Conservation (phyloP, 2,329 filamentous ascomycete species). For the Alternaria consortialis region DNA sequence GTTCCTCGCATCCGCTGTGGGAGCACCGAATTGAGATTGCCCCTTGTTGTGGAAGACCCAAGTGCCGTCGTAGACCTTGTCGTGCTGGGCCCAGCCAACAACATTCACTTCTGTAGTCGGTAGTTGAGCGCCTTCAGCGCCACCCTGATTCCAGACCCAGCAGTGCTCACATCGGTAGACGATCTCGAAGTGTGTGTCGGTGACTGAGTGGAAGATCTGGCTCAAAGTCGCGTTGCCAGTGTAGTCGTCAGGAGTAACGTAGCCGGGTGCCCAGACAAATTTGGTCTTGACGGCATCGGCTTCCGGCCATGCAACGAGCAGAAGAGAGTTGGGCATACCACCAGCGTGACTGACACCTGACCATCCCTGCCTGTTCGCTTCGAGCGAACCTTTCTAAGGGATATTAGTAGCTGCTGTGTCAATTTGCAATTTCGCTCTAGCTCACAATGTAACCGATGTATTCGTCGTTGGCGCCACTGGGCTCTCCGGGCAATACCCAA, state of each 20-base stretch:
- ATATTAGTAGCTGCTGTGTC: slow-evolving; percentile 18
- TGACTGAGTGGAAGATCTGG: slow-evolving; percentile 67
- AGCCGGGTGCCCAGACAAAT: slow-evolving; percentile 58
- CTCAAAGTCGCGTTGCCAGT: slow-evolving; percentile 69
- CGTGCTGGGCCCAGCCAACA: slow-evolving; percentile 66
- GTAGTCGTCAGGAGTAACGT: slow-evolving; percentile 67
- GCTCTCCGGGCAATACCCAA: slow-evolving; percentile 41
- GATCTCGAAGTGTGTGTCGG: slow-evolving; percentile 66
- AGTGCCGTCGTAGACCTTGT: slow-evolving; percentile 50
- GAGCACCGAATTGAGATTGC: slow-evolving; percentile 64
- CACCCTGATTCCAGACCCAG: slow-evolving; percentile 56
- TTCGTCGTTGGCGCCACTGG: slow-evolving; percentile 39
- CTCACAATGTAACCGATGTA: slow-evolving; percentile 52
- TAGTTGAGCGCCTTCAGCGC: slow-evolving; percentile 51
- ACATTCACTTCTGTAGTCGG: slow-evolving; percentile 51
- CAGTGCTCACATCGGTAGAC: slow-evolving; percentile 70
- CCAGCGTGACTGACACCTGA: slow-evolving; percentile 50
- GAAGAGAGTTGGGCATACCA: slow-evolving; percentile 47
- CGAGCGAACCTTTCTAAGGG: slow-evolving; percentile 40
- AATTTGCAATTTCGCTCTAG: background rate
- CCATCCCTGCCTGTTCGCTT: slow-evolving; percentile 43
- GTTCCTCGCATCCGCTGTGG: slow-evolving; percentile 56
- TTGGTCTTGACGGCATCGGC: slow-evolving; percentile 40
- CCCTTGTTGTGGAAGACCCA: slow-evolving; percentile 63
- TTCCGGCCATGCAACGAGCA: slow-evolving; percentile 46